phyloP scores from a whole-genome alignment of 2,329 filamentous ascomycete species.

The Aspergillus sp. region DNA sequence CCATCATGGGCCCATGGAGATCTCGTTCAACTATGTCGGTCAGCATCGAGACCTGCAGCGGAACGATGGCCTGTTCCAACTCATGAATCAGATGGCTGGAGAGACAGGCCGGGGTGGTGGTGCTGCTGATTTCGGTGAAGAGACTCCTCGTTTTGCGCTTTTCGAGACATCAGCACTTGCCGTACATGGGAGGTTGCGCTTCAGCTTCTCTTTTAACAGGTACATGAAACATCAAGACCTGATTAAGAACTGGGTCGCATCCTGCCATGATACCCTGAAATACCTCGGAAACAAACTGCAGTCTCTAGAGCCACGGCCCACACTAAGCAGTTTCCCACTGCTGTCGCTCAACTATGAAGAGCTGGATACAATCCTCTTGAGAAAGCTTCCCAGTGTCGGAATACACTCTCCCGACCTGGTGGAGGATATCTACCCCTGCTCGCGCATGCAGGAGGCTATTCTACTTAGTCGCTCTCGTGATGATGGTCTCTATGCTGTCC shows the following conservation, averaged over 20 bases:
- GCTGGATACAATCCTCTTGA: constrained; percentile 37
- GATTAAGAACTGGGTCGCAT: constrained; percentile 45
- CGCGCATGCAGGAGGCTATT: constrained; percentile 39
- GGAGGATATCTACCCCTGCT: constrained; percentile 45
- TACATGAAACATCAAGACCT: constrained; percentile 47
- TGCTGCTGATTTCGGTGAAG: constrained; percentile 46
- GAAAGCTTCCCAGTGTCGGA: constrained; percentile 39
- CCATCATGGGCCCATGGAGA: constrained; percentile 44
- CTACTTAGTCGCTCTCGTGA: constrained; percentile 35
- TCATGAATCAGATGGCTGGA: constrained; percentile 47
- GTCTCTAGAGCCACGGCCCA: constrained; percentile 27
- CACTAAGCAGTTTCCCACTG: constrained; percentile 47
- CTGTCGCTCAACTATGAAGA: constrained; percentile 44
- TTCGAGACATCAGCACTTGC: constrained; percentile 55
- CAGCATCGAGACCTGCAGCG: constrained; percentile 46
- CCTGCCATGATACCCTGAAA: constrained; percentile 36
- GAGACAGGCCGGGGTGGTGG: constrained; percentile 47
- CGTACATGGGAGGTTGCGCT: constrained; percentile 46
- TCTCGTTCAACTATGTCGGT: constrained; percentile 44
- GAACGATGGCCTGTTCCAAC: constrained; percentile 45
- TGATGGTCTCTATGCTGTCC: constrained; percentile 37
- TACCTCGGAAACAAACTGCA: constrained; percentile 28
- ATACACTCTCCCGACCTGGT: constrained; percentile 34
- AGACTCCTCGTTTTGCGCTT: constrained; percentile 48
- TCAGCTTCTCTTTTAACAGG: constrained; percentile 53